These are phyloP conservation scores for Boletus rufocinnamomeus DNA, from an alignment of 768 basidiomycete genomes.

Conservation along the genomic window DNA sequence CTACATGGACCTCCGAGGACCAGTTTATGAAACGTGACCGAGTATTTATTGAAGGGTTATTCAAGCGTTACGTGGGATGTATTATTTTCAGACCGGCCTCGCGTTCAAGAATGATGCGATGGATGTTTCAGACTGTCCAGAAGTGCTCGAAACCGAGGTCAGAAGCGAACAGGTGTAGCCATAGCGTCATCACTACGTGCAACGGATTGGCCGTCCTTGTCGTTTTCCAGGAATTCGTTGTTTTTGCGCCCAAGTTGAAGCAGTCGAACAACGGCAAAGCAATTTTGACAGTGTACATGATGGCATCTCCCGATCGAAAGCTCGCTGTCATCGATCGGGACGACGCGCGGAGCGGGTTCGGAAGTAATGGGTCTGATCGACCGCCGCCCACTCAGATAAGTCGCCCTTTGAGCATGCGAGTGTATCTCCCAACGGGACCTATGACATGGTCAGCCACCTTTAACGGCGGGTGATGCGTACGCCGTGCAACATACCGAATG, in stretches of 20 bases:
- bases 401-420: neutral
- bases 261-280: neutral
- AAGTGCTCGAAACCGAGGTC: constrained; percentile 11
- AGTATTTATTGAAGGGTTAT: neutral
- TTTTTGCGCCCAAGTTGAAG: constrained; percentile 1
- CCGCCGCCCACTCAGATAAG: constrained; percentile 4
- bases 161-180: constrained; percentile 2
- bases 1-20: constrained; percentile 33
- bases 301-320: constrained; percentile 24
- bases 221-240: neutral
- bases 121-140: constrained; percentile 21
- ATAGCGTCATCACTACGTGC: neutral
- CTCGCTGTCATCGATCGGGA: constrained; percentile 22
- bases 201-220: neutral
- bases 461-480: neutral
- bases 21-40: constrained; percentile 19
- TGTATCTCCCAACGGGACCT: neutral
- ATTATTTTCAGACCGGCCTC: neutral
- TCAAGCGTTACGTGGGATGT: constrained; percentile 15
- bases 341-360: constrained; percentile 19
- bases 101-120: neutral
- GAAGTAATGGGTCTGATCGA: constrained; percentile 7
- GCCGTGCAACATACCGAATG: neutral
- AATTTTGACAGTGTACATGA: constrained; percentile 13
- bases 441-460: neutral